Conservation (phyloP, 805 yeast species). For the Ogataea sp. region DNA sequence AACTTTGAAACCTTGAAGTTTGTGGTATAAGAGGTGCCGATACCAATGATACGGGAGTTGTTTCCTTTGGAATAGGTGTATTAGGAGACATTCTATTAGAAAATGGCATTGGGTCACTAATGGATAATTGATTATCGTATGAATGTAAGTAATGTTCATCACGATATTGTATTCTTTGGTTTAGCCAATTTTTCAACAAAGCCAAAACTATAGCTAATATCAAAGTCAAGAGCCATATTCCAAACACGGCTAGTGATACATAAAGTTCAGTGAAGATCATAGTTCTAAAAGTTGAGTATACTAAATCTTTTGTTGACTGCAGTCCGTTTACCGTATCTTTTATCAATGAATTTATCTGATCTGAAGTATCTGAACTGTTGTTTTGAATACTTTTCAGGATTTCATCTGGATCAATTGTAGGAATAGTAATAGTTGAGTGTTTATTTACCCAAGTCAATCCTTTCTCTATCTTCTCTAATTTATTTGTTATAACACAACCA, state of each 20-base stretch:
- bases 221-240: slow-evolving; percentile 41
- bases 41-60: no score
- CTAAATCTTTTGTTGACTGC: slow-evolving; percentile 16
- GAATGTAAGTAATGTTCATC: background rate
- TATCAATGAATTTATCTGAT: slow-evolving; percentile 4
- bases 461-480: slow-evolving; percentile 52
- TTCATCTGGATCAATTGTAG: slow-evolving; percentile 29
- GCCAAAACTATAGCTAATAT: slow-evolving; percentile 10
- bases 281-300: slow-evolving; percentile 24
- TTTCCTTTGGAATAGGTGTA: no score
- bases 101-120: background rate
- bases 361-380: slow-evolving; percentile 3
- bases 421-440: slow-evolving; percentile 51
- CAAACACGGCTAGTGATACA: slow-evolving; percentile 35
- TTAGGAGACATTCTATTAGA: no score
- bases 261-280: slow-evolving; percentile 37
- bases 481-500: slow-evolving; percentile 72
- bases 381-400: slow-evolving; percentile 3
- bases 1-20: no score
- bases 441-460: slow-evolving; percentile 77
- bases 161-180: background rate
- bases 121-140: background rate
- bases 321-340: slow-evolving; percentile 17
- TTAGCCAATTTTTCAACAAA: slow-evolving; percentile 3
- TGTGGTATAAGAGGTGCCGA: no score